Evolutionary conservation across 768 basidiomycete genomes (phyloP).

Genomic region (Lentinus brumalis): DNA sequence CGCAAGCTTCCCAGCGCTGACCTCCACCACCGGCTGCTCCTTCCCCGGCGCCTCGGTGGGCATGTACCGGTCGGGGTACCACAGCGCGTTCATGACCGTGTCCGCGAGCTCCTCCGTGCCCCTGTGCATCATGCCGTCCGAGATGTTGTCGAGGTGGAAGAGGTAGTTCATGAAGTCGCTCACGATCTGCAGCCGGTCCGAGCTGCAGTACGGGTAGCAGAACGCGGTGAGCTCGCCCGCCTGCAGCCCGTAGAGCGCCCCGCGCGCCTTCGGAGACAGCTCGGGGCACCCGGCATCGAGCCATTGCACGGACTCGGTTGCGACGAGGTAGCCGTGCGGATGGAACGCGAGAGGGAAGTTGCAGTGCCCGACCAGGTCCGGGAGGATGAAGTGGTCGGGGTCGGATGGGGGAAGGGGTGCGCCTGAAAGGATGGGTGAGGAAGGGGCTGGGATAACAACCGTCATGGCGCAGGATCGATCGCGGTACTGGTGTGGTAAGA

Average conservation of each 20-base stretch:
- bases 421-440: not conserved
- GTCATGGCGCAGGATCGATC: not conserved
- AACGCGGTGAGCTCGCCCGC: slow-evolving; percentile 66
- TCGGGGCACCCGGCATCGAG: slow-evolving; percentile 58
- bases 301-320: slow-evolving; percentile 65
- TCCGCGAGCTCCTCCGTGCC: slow-evolving; percentile 60
- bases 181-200: slow-evolving; percentile 62
- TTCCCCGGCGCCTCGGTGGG: slow-evolving; percentile 28
- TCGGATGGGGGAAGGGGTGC: not conserved
- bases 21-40: slow-evolving; percentile 29
- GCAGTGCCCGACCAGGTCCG: slow-evolving; percentile 76
- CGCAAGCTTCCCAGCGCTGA: slow-evolving; percentile 66
- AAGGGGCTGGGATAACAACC: not conserved
- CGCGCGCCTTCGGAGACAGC: slow-evolving; percentile 50
- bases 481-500: not conserved
- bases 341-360: slow-evolving; percentile 54
- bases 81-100: slow-evolving; percentile 68
- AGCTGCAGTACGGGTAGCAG: slow-evolving; percentile 58
- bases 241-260: slow-evolving; percentile 63
- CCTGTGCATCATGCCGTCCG: slow-evolving; percentile 70
- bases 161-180: slow-evolving; percentile 76
- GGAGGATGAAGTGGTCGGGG: slow-evolving; percentile 39
- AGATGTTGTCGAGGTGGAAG: slow-evolving; percentile 76
- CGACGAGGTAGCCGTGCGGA: slow-evolving; percentile 58
- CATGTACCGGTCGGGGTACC: slow-evolving; percentile 59